Evolutionary conservation across 257 asterid species (phyloP).

Genomic region (Primulina eburnea): DNA sequence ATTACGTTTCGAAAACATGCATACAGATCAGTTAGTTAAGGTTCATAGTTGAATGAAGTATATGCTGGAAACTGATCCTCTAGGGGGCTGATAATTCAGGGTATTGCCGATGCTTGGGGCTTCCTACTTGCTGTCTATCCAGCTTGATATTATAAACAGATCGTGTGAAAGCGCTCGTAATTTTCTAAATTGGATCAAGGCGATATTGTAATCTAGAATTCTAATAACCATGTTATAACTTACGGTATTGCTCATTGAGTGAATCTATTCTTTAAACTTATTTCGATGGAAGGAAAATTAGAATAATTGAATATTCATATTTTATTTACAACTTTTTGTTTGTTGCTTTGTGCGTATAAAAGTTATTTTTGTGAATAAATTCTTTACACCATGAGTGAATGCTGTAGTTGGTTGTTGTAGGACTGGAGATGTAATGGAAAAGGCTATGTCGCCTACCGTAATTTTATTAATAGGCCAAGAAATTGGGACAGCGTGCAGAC

Average conservation of each 20-base stretch:
- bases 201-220: background rate
- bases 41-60: background rate
- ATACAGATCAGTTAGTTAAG: background rate
- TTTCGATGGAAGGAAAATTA: background rate
- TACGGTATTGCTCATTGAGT: background rate
- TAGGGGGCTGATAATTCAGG: background rate
- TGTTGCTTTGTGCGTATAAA: background rate
- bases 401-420: constrained; percentile 39
- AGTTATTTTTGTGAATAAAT: constrained; percentile 10
- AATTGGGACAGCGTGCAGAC: constrained; percentile 63
- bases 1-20: background rate
- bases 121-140: constrained; percentile 4
- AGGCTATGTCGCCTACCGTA: constrained; percentile 85
- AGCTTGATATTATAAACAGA: constrained; percentile 8
- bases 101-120: background rate
- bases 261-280: background rate
- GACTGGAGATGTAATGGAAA: constrained; percentile 93
- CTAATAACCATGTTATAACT: background rate
- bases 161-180: background rate
- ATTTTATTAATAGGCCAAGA: constrained; percentile 77
- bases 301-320: background rate
- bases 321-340: background rate
- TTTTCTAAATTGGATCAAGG: constrained; percentile 8
- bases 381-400: constrained; percentile 26
- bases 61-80: background rate